Base-by-base conservation (phyloP, 1,284 basidiomycete genomes). In the Ganoderma resinaceum region DNA sequence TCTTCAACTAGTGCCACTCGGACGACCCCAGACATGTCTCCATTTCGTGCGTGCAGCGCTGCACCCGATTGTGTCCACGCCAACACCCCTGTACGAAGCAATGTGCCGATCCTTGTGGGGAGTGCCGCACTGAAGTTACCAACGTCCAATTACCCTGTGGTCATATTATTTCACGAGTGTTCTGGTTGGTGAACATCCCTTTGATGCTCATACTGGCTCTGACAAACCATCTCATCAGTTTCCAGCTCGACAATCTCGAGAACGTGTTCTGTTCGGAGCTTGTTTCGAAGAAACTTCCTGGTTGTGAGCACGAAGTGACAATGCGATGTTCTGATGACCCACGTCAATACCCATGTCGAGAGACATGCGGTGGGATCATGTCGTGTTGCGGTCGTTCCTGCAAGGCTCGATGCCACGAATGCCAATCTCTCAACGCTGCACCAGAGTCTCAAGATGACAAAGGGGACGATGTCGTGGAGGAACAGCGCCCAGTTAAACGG, bases 101-200 rank as follows among this genome's bases (percentile, higher is more conserved):
- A 38, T 94, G 92, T 72, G 82, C 83, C 1, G 80, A 82, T 0
- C 64, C 80, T 1, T 92, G 91, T 70, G 89, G 88, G 2, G 70
- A 82, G n/a, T 94, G 92, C 76, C 59, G 53, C 16, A 87, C 90
- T 70, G 81, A 80, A 3, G 70, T 89, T 3, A 72, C 79, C 6
- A 77, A 84, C 7, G 83, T 92, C 6, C 38, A 70, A 35, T 80
- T 94, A n/a, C 88, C 90, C 0, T 94, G 92, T 70, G 89, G 89
- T 1, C 92, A 94, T 76, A 65, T 73, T 23, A 81, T 80, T n/a
- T 20, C 74, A 12, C 77, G 77, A 0, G 81, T 91, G 23, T 78
- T 81, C 38, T 93, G 91, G 91, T 91, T 76, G 66, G 86, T 78
- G 3, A 16, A 0, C 18, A 11, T n/a, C 33, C 9, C 31, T 3